A percentile compares a stretch with the other conserved stretches of the same genome.
phyloP scores from a whole-genome alignment of 768 basidiomycete genomes.

The Rhizopogon vinicolor region DNA sequence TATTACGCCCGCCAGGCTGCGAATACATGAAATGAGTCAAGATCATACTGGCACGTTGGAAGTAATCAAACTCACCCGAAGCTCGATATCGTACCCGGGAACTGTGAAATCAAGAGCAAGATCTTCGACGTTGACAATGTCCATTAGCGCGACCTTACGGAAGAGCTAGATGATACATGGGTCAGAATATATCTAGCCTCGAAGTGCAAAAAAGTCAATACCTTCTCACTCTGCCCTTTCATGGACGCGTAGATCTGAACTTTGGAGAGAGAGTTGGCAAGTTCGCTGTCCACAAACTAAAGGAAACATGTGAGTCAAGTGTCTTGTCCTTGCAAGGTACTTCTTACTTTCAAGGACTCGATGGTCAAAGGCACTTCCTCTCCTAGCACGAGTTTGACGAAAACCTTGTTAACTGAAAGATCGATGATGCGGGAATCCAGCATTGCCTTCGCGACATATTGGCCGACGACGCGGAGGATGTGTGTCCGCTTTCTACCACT shows the following conservation, averaged over 20 bases:
- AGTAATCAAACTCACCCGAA: slow-evolving; percentile 53
- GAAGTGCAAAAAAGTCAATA: slow-evolving; percentile 19
- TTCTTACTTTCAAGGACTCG: slow-evolving; percentile 73
- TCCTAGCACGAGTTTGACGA: slow-evolving; percentile 85
- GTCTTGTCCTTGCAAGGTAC: background rate
- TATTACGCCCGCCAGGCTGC: slow-evolving; percentile 75
- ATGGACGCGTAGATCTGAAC: slow-evolving; percentile 62
- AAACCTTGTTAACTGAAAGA: slow-evolving; percentile 90
- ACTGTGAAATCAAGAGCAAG: slow-evolving; percentile 94
- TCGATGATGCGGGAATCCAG: slow-evolving; percentile 98
- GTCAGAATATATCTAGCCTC: background rate
- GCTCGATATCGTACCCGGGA: slow-evolving; percentile 92
- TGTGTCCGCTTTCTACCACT: slow-evolving; percentile 70
- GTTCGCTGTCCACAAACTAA: slow-evolving; percentile 77
- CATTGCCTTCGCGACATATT: slow-evolving; percentile 96
- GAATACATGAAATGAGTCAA: background rate
- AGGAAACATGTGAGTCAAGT: slow-evolving; percentile 6
- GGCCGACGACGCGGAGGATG: slow-evolving; percentile 86
- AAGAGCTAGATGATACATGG: slow-evolving; percentile 33
- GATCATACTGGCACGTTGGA: background rate
- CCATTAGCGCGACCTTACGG: slow-evolving; percentile 53
- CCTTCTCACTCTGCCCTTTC: slow-evolving; percentile 51
- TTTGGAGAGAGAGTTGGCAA: slow-evolving; percentile 83
- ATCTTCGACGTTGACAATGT: slow-evolving; percentile 73
- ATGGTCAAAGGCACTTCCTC: slow-evolving; percentile 82